Evolutionary conservation across 352 stramenopile genomes (phyloP), one percentile per base, ranked within the genome.

Genomic region (Globisporangium yorkense): DNA sequence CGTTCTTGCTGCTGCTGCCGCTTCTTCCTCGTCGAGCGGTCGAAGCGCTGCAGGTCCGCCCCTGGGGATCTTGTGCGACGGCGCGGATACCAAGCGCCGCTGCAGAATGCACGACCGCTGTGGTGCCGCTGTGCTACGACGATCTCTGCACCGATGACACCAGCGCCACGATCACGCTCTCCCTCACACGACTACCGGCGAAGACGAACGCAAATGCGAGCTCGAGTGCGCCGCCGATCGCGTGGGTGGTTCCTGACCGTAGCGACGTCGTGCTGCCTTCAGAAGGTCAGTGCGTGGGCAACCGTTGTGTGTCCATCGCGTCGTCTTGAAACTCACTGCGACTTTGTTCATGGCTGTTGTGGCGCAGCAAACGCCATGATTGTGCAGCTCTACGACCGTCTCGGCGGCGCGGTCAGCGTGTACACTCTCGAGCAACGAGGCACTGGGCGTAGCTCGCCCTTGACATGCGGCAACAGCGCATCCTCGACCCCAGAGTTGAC

Each of bases 381-480:
- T 61, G 45, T 59, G 45, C 57, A 70, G 27, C 62, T 87, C 51
- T 80, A 79, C 39, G 54, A 71, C 51, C 58, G 76, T 29, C 56
- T 87, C 27, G 63, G 59, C 46, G 63, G 63, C 33, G 46, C 65
- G 2, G 63, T 66, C 15, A 77, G 76, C 39, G 59, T 88, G 27
- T 87, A 88, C 65, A 79, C 72, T 5, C 68, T 88, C 40, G 67
- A 86, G 39, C 49, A 78, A 31, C 78, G 78, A n/a, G 77, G 77
- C n/a, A 76, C 57, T 1, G 75, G 75, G 16, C 39, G 47, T 27
- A 62, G 56, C 40, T 18, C 48, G 18, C 56, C 37, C 13, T 44
- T 62, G 9, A 3, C 41, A 20, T 62, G 56, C 39, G 46, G n/a
- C 27, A 56, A 13, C 29, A 51, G n/a, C 49, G 2, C 13, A 35